These are phyloP conservation scores for Aspergillus tubingensis DNA, from an alignment of 2,329 filamentous ascomycete species.

Conservation along the genomic window DNA sequence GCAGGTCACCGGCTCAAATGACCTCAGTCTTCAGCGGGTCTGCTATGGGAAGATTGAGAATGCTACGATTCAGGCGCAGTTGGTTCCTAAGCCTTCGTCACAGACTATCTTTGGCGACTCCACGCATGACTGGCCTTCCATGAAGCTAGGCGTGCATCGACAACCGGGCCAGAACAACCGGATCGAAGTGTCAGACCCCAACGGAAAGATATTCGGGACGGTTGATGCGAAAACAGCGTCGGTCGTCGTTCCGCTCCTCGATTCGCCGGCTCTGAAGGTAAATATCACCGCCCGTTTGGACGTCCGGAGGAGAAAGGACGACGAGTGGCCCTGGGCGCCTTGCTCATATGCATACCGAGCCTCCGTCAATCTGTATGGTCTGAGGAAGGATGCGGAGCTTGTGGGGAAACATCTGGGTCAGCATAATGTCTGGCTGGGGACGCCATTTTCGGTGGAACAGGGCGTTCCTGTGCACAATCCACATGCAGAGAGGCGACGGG, in stretches of 20 bases:
- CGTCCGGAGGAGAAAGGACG: constrained; percentile 61
- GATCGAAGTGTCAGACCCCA: constrained; percentile 74
- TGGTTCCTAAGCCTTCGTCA: constrained; percentile 68
- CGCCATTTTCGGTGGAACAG: constrained; percentile 65
- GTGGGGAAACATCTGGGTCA: constrained; percentile 70
- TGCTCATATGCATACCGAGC: constrained; percentile 65
- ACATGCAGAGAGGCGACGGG: constrained; percentile 57
- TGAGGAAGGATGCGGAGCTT: constrained; percentile 62
- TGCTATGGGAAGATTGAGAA: constrained; percentile 78
- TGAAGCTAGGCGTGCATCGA: constrained; percentile 71
- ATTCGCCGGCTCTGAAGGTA: constrained; percentile 64
- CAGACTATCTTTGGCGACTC: constrained; percentile 58
- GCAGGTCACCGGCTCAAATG: constrained; percentile 53
- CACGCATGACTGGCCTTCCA: constrained; percentile 65
- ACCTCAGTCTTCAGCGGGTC: constrained; percentile 69
- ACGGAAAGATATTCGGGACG: constrained; percentile 71
- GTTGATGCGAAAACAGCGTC: constrained; percentile 68
- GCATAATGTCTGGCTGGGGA: constrained; percentile 66
- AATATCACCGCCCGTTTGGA: constrained; percentile 72
- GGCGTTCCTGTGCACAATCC: constrained; percentile 77
- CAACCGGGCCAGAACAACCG: constrained; percentile 56
- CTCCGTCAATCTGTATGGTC: constrained; percentile 78
- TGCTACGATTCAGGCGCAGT: constrained; percentile 65
- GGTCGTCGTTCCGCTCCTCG: constrained; percentile 72
- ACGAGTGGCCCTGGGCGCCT: constrained; percentile 65